A percentile compares a stretch with the other conserved stretches of the same genome.
Evolutionary conservation across 345 rosid species (phyloP).

Genomic region (Dipteronia sinensis): DNA sequence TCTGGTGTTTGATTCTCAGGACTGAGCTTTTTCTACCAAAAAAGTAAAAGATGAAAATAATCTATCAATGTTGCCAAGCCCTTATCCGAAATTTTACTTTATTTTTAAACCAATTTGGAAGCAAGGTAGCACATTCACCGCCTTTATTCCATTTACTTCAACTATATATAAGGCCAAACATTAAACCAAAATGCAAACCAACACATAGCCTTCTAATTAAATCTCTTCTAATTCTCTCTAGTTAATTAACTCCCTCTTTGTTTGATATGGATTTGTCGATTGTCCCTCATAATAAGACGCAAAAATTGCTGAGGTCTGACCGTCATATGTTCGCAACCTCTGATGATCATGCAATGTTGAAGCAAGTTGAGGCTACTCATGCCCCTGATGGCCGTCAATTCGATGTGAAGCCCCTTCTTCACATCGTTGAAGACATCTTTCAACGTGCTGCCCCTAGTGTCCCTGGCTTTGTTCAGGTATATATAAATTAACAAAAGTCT

Average conservation of each 20-base stretch:
- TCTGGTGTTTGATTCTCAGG: background rate
- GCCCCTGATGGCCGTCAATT: slow-evolving; percentile 55
- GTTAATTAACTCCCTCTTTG: too few species aligned
- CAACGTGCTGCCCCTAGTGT: slow-evolving; percentile 31
- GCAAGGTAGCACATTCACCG: slow-evolving; percentile 45
- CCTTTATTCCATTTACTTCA: slow-evolving; percentile 21
- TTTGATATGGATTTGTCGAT: slow-evolving; percentile 14
- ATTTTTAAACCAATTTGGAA: slow-evolving; percentile 34
- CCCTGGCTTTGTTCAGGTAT: too few species aligned
- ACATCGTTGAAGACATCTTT: slow-evolving; percentile 51
- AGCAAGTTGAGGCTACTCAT: slow-evolving; percentile 61
- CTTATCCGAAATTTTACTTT: slow-evolving; percentile 27
- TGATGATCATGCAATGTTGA: slow-evolving; percentile 55
- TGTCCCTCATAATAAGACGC: background rate
- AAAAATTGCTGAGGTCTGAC: slow-evolving; percentile 1
- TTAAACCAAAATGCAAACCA: background rate
- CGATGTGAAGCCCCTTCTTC: slow-evolving; percentile 43
- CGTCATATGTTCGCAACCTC: slow-evolving; percentile 45
- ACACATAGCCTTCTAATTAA: too few species aligned
- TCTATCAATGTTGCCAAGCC: background rate
- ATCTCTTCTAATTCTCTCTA: too few species aligned
- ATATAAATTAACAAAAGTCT: background rate
- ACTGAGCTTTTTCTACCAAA: background rate
- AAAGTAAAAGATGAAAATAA: background rate
- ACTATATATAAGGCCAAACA: slow-evolving; percentile 25